Evolutionary conservation across 2,329 filamentous ascomycete species (phyloP).

Genomic region (Talaromyces sp.): DNA sequence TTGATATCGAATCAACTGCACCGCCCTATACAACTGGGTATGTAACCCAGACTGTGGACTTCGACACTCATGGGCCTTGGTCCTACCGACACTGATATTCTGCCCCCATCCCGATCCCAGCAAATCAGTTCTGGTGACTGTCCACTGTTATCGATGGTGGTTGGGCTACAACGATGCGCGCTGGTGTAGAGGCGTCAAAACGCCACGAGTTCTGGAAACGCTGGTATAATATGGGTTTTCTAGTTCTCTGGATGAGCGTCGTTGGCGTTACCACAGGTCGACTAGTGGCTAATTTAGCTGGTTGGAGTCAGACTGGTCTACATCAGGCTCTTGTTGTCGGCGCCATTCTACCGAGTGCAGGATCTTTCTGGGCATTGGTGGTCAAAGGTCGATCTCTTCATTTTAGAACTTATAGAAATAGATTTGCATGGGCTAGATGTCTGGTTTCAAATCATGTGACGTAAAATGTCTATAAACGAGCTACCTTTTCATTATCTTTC

Average conservation of each 20-base stretch:
- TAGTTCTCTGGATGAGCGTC: slow-evolving; percentile 25
- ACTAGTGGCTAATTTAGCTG: slow-evolving; percentile 12
- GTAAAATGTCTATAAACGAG: background rate
- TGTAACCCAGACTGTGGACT: slow-evolving; percentile 22
- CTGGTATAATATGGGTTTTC: slow-evolving; percentile 24
- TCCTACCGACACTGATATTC: slow-evolving; percentile 24
- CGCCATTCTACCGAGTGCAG: slow-evolving; percentile 11
- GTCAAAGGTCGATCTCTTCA: too few species aligned
- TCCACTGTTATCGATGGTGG: slow-evolving; percentile 28
- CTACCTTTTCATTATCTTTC: background rate
- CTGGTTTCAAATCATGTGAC: too few species aligned
- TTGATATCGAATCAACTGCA: slow-evolving; percentile 20
- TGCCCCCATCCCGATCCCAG: slow-evolving; percentile 31
- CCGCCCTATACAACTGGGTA: slow-evolving; percentile 24
- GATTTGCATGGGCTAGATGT: too few species aligned
- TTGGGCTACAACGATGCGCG: slow-evolving; percentile 33
- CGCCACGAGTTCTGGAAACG: slow-evolving; percentile 17
- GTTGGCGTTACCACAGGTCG: slow-evolving; percentile 19
- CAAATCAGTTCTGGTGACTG: slow-evolving; percentile 31
- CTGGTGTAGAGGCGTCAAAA: slow-evolving; percentile 21
- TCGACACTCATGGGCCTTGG: slow-evolving; percentile 15
- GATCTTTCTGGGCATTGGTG: slow-evolving; percentile 16
- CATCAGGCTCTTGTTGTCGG: slow-evolving; percentile 13
- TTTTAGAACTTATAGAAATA: too few species aligned
- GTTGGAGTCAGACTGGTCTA: slow-evolving; percentile 12